Base-by-base conservation (phyloP, 768 basidiomycete species). In the Omphalotus guepiniiformis region DNA sequence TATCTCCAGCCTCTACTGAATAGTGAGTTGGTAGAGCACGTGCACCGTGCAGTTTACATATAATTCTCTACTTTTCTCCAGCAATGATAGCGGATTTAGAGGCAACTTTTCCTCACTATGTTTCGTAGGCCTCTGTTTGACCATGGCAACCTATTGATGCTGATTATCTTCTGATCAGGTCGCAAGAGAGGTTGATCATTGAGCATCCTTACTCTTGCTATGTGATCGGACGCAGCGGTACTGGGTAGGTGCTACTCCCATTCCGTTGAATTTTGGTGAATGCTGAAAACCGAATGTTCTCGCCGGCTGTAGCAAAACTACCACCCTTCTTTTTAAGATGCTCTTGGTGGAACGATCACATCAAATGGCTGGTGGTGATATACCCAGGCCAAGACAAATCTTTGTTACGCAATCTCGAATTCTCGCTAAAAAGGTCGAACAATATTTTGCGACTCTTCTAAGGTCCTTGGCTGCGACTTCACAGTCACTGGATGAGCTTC, bases 311-410 rank as follows among this genome's bases (percentile, higher is more conserved):
- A 85, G 85, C 1, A 87, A 87, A 71, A 88, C 83, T 0, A 88
- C 86, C 0, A 82, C 84, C 0, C 85, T 88, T 74, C 65, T 88
- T 1, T 84, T 82, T 67, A 87, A 85, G 59, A 87, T 88, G 75
- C 68, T 87, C 2, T 74, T 76, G 1, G 77, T 85, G 6, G 81
- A 88, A 53, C 65, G 74, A n/a, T 69, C 76, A 2, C 82, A 74
- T 63, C 61, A 74, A 30, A 50, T 68, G 21, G 60, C 65, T 19
- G 60, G 59, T 8, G 64, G 59, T 15, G 51, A 60, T 2, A 59
- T 68, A 30, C 57, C 64, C 1, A 79, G 74, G 55, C 80, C 82
- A 3, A 73, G 83, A 11, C 86, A 88, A 54, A 59, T 88, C 11
- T 88, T 88, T 50, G 76, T 88, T 2, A 88, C 86, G 0, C 80